Conservation (phyloP, 345 rosid species). For the Gossypium thurberi region DNA sequence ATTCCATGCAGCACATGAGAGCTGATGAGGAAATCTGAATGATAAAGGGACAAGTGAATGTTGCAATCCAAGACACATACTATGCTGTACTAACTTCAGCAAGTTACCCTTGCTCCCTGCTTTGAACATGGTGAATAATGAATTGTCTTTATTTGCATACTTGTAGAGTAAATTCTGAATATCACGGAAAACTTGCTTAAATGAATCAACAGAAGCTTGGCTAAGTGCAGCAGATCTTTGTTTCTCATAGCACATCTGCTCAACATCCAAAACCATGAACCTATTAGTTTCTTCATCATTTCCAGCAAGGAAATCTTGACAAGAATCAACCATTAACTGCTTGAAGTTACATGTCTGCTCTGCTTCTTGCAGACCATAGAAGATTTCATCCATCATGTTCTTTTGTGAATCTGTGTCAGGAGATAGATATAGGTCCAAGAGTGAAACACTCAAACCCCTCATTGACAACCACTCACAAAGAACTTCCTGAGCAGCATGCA, state of each 20-base stretch:
- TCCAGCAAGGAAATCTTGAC: slow-evolving; percentile 50
- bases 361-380: slow-evolving; percentile 60
- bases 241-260: slow-evolving; percentile 47
- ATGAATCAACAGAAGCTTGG: slow-evolving; percentile 69
- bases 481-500: slow-evolving; percentile 66
- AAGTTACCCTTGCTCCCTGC: slow-evolving; percentile 94
- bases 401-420: slow-evolving; percentile 39
- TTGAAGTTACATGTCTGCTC: slow-evolving; percentile 49
- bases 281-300: slow-evolving; percentile 31
- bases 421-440: slow-evolving; percentile 62
- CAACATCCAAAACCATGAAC: slow-evolving; percentile 30
- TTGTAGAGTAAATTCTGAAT: slow-evolving; percentile 61
- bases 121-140: slow-evolving; percentile 71
- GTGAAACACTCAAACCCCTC: slow-evolving; percentile 81
- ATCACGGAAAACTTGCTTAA: slow-evolving; percentile 67
- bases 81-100: slow-evolving; percentile 72
- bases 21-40: slow-evolving; percentile 67
- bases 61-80: slow-evolving; percentile 86
- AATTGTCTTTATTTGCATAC: slow-evolving; percentile 53
- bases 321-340: slow-evolving; percentile 69
- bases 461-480: slow-evolving; percentile 78
- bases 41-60: slow-evolving; percentile 72
- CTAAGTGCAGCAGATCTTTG: slow-evolving; percentile 73
- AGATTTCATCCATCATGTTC: slow-evolving; percentile 64
- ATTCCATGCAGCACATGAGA: slow-evolving; percentile 67